These are phyloP conservation scores for Saccharomyces uvarum DNA, from an alignment of 1,139 yeast genomes.

Conservation along the genomic window DNA sequence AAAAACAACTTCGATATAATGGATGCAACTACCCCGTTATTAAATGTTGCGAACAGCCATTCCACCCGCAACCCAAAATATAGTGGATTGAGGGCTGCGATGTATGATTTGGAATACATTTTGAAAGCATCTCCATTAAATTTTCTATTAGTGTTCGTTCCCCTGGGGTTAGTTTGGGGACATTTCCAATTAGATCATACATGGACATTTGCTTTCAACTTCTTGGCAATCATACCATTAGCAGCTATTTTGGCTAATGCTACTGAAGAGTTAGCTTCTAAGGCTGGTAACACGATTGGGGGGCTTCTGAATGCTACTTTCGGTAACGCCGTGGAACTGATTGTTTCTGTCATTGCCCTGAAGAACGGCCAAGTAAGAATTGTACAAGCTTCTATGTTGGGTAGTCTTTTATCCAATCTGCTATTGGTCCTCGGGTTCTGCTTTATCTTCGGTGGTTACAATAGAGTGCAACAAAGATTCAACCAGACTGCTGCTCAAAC, in stretches of 20 bases:
- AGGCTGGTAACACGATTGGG: constrained; percentile 82
- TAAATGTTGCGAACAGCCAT: constrained; percentile 6
- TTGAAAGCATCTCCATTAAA: constrained; percentile 69
- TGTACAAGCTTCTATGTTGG: constrained; percentile 95
- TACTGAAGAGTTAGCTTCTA: constrained; percentile 83
- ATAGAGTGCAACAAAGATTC: constrained; percentile 77
- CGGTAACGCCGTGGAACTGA: constrained; percentile 90
- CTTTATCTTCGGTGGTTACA: constrained; percentile 86
- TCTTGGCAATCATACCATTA: constrained; percentile 83
- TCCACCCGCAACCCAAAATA: constrained; percentile 6
- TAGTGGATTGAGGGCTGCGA: constrained; percentile 6
- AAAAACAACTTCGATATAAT: constrained; percentile 4
- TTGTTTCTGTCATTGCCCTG: constrained; percentile 86
- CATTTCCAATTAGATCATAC: constrained; percentile 41
- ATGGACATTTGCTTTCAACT: constrained; percentile 64
- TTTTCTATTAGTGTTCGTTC: constrained; percentile 70
- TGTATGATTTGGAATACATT: constrained; percentile 28
- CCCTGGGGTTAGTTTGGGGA: constrained; percentile 77
- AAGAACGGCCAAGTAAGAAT: constrained; percentile 79
- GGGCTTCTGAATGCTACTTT: constrained; percentile 92
- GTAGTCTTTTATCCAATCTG: constrained; percentile 81
- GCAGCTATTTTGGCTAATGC: constrained; percentile 87
- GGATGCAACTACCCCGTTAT: constrained; percentile 15
- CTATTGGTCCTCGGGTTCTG: constrained; percentile 91
- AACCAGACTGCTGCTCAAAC: constrained; percentile 97